Conservation (phyloP, 2,329 filamentous ascomycete species). For the Trichoderma sp. region DNA sequence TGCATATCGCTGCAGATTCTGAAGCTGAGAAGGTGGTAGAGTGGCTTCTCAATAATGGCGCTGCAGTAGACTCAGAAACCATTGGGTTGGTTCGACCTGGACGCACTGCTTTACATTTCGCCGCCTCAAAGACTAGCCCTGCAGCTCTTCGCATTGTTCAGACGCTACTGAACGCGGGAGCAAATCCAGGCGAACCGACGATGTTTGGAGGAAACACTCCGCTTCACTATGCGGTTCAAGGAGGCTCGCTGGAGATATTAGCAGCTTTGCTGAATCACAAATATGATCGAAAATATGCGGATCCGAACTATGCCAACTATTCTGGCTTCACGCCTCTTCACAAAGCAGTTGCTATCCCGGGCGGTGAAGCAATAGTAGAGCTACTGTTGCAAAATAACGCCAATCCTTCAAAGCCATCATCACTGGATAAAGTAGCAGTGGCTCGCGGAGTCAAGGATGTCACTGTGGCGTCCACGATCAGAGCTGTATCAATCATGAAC, state of each 20-base stretch:
- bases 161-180: background rate
- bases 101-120: slow-evolving; percentile 1
- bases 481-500: background rate
- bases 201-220: slow-evolving; percentile 11
- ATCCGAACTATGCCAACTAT: background rate
- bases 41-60: background rate
- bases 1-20: slow-evolving; percentile 6
- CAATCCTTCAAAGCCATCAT: background rate
- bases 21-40: slow-evolving; percentile 10
- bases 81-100: background rate
- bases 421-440: background rate
- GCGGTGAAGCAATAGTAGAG: background rate
- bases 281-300: background rate
- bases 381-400: background rate
- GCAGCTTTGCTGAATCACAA: background rate
- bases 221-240: slow-evolving; percentile 7
- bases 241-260: background rate
- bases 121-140: slow-evolving; percentile 4
- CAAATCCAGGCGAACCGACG: background rate
- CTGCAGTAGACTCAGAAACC: background rate
- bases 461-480: background rate
- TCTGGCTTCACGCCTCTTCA: background rate
- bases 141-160: background rate
- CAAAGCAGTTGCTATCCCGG: background rate
- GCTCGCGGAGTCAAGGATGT: background rate